A percentile compares a stretch with the other conserved stretches of the same genome.
These are phyloP conservation scores for Penicillium longicatenatum DNA, from an alignment of 495 filamentous ascomycete species.

Conservation along the genomic window DNA sequence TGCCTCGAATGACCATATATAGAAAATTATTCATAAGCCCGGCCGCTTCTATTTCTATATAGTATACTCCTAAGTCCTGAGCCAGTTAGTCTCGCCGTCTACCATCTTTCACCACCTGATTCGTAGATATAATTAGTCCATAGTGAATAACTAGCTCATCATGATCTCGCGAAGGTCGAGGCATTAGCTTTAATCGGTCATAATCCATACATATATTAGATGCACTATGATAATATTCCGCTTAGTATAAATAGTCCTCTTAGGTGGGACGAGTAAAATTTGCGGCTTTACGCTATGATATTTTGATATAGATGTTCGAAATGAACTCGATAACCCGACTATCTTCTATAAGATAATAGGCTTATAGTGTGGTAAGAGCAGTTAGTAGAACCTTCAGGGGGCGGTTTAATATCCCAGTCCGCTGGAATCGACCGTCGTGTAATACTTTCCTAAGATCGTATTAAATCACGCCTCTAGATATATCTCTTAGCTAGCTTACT, in stretches of 20 bases:
- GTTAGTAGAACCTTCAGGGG: conserved; percentile 3
- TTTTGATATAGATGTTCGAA: neutral
- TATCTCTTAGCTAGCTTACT: conserved; percentile 15
- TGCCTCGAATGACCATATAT: conserved; percentile 19
- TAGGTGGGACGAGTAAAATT: neutral
- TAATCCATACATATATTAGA: neutral
- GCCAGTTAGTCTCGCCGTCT: conserved; percentile 3
- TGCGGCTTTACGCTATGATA: neutral
- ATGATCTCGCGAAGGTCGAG: neutral
- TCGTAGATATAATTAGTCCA: conserved; percentile 9
- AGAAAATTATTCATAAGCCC: conserved; percentile 8
- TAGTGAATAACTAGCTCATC: conserved; percentile 2
- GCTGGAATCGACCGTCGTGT: conserved; percentile 14
- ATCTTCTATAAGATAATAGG: neutral
- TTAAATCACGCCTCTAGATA: conserved; percentile 17
- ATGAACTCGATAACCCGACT: neutral
- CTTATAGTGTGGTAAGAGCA: conserved; percentile 1
- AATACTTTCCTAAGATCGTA: conserved; percentile 23
- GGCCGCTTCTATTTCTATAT: conserved; percentile 10
- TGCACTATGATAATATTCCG: neutral
- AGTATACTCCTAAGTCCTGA: conserved; percentile 3
- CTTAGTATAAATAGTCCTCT: neutral
- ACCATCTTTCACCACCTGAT: conserved; percentile 11
- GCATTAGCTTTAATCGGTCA: neutral
- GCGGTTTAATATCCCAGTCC: conserved; percentile 22